Percentiles rank a stretch among this genome's conserved stretches.
phyloP scores from a whole-genome alignment of 2,329 filamentous ascomycete genomes.

The Fusarium marasasianum region DNA sequence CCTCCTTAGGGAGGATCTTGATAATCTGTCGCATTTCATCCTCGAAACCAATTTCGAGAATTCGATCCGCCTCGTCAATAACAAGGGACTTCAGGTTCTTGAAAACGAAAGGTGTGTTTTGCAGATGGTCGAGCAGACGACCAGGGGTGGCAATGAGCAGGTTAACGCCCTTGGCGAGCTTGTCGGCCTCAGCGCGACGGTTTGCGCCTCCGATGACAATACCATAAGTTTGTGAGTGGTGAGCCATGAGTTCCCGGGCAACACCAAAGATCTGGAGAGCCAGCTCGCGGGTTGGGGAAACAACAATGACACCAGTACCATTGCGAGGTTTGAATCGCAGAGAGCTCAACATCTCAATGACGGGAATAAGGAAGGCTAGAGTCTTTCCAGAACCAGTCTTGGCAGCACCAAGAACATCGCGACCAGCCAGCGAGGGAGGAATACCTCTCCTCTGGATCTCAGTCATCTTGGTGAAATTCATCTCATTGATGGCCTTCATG shows the following conservation, averaged over 20 bases:
- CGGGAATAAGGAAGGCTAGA: slow-evolving; percentile 91
- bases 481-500: slow-evolving; percentile 85
- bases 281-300: slow-evolving; percentile 92
- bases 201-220: slow-evolving; percentile 98
- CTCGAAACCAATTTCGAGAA: slow-evolving; percentile 97
- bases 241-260: slow-evolving; percentile 88
- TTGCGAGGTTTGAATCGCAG: slow-evolving; percentile 95
- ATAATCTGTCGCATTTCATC: slow-evolving; percentile 98
- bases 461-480: slow-evolving; percentile 96
- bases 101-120: slow-evolving; percentile 91
- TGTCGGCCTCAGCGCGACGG: slow-evolving; percentile 88
- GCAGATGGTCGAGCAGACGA: slow-evolving; percentile 89
- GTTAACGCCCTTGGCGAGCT: slow-evolving; percentile 94
- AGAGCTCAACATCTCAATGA: slow-evolving; percentile 89
- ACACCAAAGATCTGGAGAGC: slow-evolving; percentile 97
- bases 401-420: slow-evolving; percentile 92
- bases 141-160: slow-evolving; percentile 94
- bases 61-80: slow-evolving; percentile 96
- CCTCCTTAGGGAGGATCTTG: slow-evolving; percentile 87
- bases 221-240: slow-evolving; percentile 93
- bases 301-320: slow-evolving; percentile 89
- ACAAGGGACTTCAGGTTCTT: slow-evolving; percentile 93
- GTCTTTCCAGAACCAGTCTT: slow-evolving; percentile 98
- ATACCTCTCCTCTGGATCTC: slow-evolving; percentile 91
- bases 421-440: slow-evolving; percentile 86